These are phyloP conservation scores for Leptographium lundbergii DNA, from an alignment of 2,329 filamentous ascomycete species.

Conservation along the genomic window DNA sequence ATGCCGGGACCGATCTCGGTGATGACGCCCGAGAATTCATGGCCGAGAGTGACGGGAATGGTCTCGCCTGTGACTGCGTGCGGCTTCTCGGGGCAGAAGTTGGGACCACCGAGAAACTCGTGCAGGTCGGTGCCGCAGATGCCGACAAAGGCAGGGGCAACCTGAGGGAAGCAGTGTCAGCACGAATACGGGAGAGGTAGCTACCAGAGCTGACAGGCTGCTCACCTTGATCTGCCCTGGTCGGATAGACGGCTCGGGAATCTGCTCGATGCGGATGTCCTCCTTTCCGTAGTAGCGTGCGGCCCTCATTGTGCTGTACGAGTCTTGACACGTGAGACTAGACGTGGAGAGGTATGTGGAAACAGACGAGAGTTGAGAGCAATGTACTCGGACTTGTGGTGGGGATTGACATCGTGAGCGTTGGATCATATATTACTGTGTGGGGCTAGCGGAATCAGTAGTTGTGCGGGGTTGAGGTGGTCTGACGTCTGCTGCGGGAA, in stretches of 20 bases:
- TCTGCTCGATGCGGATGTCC: constrained; percentile 2
- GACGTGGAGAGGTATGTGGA: too few relatives aligned
- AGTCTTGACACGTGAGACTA: too few relatives aligned
- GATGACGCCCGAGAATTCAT: constrained; percentile 52
- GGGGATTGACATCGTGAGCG: too few relatives aligned
- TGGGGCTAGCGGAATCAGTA: too few relatives aligned
- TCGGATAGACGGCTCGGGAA: neutral
- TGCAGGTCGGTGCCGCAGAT: constrained; percentile 5
- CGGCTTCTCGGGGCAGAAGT: constrained; percentile 1
- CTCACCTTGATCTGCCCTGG: constrained; percentile 1
- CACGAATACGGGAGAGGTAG: neutral
- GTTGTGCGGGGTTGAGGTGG: too few relatives aligned
- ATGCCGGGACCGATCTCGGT: constrained; percentile 43
- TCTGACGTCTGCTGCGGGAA: too few relatives aligned
- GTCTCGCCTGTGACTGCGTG: constrained; percentile 1
- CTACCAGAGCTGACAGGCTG: neutral
- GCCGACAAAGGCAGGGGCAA: constrained; percentile 2
- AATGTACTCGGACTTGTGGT: too few relatives aligned
- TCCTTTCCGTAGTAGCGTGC: constrained; percentile 4
- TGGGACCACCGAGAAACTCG: constrained; percentile 3
- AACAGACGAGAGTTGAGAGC: too few relatives aligned
- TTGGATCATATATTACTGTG: too few relatives aligned
- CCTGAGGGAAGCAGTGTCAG: neutral
- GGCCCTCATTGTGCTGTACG: neutral
- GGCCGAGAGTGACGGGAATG: constrained; percentile 32